phyloP scores from a whole-genome alignment of 768 basidiomycete species.

The Termitomyces sp. region DNA sequence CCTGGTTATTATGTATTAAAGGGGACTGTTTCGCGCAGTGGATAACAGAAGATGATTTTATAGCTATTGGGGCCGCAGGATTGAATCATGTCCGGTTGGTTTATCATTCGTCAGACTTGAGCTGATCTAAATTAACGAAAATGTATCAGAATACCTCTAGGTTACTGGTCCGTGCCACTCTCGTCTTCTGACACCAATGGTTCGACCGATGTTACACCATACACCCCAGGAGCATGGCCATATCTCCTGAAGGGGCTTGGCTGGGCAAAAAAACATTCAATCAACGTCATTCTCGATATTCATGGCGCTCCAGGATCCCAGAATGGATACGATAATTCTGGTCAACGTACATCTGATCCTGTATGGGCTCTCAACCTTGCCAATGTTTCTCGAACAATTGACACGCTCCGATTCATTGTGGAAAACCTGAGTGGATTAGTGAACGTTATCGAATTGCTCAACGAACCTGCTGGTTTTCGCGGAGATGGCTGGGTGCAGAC shows the following conservation, averaged over 20 bases:
- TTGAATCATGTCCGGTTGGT: slow-evolving; percentile 64
- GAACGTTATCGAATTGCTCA: slow-evolving; percentile 62
- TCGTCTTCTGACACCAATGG: slow-evolving; percentile 46
- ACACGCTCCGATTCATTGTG: slow-evolving; percentile 50
- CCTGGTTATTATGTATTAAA: neutral
- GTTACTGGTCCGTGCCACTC: slow-evolving; percentile 77
- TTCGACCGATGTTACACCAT: slow-evolving; percentile 41
- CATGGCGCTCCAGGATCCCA: slow-evolving; percentile 70
- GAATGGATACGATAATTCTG: slow-evolving; percentile 73
- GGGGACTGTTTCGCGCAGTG: slow-evolving; percentile 25
- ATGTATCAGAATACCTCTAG: slow-evolving; percentile 53
- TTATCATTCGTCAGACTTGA: neutral
- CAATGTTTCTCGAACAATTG: slow-evolving; percentile 48
- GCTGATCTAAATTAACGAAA: neutral
- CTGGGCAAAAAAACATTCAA: slow-evolving; percentile 55
- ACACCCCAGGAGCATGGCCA: slow-evolving; percentile 60
- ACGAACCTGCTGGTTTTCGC: slow-evolving; percentile 59
- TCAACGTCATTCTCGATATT: slow-evolving; percentile 72
- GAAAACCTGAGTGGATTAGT: slow-evolving; percentile 49
- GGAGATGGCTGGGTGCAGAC: slow-evolving; percentile 33
- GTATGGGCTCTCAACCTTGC: slow-evolving; percentile 49
- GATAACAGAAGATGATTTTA: slow-evolving; percentile 69
- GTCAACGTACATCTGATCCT: slow-evolving; percentile 50
- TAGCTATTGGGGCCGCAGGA: slow-evolving; percentile 56
- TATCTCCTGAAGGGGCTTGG: slow-evolving; percentile 57